These are phyloP conservation scores for Lentinula novae-zelandiae DNA, from an alignment of 1,284 basidiomycete genomes.

Conservation along the genomic window DNA sequence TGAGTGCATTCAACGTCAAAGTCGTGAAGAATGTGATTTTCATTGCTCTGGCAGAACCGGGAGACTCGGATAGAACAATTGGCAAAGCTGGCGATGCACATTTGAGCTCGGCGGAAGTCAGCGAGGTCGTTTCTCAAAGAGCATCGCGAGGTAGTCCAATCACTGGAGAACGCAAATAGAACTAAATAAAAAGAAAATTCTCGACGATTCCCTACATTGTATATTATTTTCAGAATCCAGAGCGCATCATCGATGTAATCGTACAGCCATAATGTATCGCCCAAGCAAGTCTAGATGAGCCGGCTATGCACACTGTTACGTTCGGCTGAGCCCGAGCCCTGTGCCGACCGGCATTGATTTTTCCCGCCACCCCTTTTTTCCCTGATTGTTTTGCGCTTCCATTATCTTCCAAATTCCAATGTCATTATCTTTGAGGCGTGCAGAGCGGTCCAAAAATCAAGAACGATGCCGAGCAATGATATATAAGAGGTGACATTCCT, in stretches of 20 bases:
- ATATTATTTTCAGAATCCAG: too few species aligned
- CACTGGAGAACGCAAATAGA: neutral
- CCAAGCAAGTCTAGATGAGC: neutral
- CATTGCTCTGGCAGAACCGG: neutral
- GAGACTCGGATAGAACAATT: neutral
- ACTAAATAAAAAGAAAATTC: neutral
- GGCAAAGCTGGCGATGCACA: constrained; percentile 3
- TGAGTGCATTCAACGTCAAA: neutral
- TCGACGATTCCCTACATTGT: neutral
- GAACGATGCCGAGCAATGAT: constrained; percentile 1
- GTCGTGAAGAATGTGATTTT: neutral
- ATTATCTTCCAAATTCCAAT: neutral
- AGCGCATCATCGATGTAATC: too few species aligned
- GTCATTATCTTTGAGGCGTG: neutral
- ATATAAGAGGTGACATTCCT: neutral
- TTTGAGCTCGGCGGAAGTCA: constrained; percentile 5
- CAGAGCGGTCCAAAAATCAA: constrained; percentile 1
- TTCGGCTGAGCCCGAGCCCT: neutral
- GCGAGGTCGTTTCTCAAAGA: constrained; percentile 5
- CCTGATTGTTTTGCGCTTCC: neutral
- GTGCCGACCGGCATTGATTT: neutral
- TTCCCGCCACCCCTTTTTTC: neutral
- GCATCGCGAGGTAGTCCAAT: neutral
- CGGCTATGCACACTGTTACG: neutral
- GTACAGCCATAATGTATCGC: too few species aligned